Evolutionary conservation across 2,329 filamentous ascomycete species (phyloP), one percentile per base, ranked within the genome.

Genomic region (Cryphonectria naterciae): DNA sequence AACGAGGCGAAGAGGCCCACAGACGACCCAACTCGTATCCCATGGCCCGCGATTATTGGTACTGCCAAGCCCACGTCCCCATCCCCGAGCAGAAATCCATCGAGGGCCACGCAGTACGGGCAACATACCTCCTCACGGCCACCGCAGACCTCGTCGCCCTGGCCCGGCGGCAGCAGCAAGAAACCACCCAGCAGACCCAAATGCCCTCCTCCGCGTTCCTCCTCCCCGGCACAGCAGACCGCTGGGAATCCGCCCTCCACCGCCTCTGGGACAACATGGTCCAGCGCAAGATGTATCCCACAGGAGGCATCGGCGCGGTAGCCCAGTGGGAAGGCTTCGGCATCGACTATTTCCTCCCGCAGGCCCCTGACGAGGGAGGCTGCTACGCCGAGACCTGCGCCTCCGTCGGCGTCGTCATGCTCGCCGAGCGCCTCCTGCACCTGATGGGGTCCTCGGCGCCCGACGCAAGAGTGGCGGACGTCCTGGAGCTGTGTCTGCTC

Each of bases 351-450:
- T 88, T 88, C 76, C 79, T 90, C 6, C 87, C 87, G 0, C 86
- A 89, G 58, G 81, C 84, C 1, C 86, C 85, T 0, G 88, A 89
- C 71, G 88, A 89, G 72, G 88, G 88, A 4, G 88, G 88, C 2
- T 90, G 88, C 74, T 90, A 90, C 76, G 83, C 86, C 1, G 88
- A 90, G 77, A 91, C 88, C 0, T 90, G 86, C 75, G 88, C 88
- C 1, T 83, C 84, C 0, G 89, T 90, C 72, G 88, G 85, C 8
- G 83, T 88, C 2, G 87, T 89, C 80, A 88, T 90, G 86, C 79
- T 89, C 1, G 87, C 86, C 0, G 85, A 90, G 72, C 79, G 88
- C 6, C 75, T 90, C 11, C 78, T 90, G 0, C 84, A 87, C 72
- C 75, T 87, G 35, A 83, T 89, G 0, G 6, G 19, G 15, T 46